Conservation (phyloP, 352 stramenopile genomes). For the Phytopythium boreale region DNA sequence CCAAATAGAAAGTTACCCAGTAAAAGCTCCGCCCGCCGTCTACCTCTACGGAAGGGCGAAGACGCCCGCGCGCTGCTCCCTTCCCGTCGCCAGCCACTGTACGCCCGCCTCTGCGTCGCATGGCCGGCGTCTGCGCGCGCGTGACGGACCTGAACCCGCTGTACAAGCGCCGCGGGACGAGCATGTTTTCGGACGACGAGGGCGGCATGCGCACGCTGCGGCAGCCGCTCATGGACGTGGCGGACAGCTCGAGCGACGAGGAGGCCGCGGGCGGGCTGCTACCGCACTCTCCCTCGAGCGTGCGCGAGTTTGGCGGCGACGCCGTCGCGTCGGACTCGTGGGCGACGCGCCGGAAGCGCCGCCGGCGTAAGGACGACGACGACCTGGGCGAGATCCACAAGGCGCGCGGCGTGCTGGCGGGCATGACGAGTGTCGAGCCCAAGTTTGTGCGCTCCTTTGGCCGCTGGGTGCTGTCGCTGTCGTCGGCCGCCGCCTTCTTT, state of each 20-base stretch:
- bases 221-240: slow-evolving; percentile 27
- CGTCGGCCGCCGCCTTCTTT: slow-evolving; percentile 13
- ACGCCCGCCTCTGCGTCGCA: no score
- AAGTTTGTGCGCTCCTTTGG: slow-evolving; percentile 24
- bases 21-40: not conserved
- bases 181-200: slow-evolving; percentile 28
- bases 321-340: slow-evolving; percentile 8
- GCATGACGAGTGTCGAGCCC: slow-evolving; percentile 23
- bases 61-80: not conserved
- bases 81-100: not conserved
- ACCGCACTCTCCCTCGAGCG: slow-evolving; percentile 11
- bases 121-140: not conserved
- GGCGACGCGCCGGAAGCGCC: slow-evolving; percentile 22
- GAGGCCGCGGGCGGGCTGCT: slow-evolving; percentile 17
- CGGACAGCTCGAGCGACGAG: slow-evolving; percentile 17
- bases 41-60: no score
- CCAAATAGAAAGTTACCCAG: not conserved
- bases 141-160: not conserved
- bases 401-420: slow-evolving; percentile 8
- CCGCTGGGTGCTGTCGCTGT: slow-evolving; percentile 31
- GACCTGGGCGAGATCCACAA: slow-evolving; percentile 31
- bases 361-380: slow-evolving; percentile 38
- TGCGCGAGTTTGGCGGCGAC: slow-evolving; percentile 19
- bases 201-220: slow-evolving; percentile 22
- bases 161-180: not conserved